Evolutionary conservation across 2,329 filamentous ascomycete species (phyloP).

Genomic region (Peltaster fructicola): DNA sequence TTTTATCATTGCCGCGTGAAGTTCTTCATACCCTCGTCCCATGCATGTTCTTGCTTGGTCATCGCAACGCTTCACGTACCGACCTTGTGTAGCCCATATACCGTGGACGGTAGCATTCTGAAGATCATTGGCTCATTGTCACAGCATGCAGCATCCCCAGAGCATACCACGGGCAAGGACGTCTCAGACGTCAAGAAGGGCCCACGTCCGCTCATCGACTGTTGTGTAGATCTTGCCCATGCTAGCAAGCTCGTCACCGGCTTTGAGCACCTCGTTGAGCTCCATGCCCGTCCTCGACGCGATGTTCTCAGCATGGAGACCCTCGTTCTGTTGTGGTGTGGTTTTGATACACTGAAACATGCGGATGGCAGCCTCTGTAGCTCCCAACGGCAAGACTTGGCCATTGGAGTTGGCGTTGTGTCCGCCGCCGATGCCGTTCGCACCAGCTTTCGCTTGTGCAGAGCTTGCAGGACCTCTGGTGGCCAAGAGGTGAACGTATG

Average conservation of each 20-base stretch:
- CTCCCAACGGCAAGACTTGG: no score
- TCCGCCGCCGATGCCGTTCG: no score
- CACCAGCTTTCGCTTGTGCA: constrained; percentile 23
- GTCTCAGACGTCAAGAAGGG: constrained; percentile 50
- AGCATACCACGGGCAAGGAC: no score
- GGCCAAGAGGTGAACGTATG: constrained; percentile 72
- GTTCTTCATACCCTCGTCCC: constrained; percentile 3
- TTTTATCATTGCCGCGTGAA: no score
- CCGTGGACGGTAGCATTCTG: no score
- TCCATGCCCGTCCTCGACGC: constrained; percentile 47
- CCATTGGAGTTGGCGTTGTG: no score
- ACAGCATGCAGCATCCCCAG: no score
- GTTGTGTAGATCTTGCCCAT: constrained; percentile 74
- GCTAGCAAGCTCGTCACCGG: constrained; percentile 62
- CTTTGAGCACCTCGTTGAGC: constrained; percentile 51
- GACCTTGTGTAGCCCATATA: no score
- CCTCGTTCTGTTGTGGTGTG: constrained; percentile 58
- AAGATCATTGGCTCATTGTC: no score
- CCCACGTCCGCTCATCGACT: constrained; percentile 83
- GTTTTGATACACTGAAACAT: constrained; percentile 55
- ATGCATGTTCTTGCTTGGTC: background rate
- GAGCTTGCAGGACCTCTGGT: constrained; percentile 46
- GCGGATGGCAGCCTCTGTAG: no score
- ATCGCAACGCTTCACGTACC: constrained; percentile 1
- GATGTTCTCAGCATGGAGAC: constrained; percentile 65